A percentile compares a stretch with the other conserved stretches of the same genome.
Evolutionary conservation across 441 rosid species (phyloP).

Genomic region (Pelargonium australe): DNA sequence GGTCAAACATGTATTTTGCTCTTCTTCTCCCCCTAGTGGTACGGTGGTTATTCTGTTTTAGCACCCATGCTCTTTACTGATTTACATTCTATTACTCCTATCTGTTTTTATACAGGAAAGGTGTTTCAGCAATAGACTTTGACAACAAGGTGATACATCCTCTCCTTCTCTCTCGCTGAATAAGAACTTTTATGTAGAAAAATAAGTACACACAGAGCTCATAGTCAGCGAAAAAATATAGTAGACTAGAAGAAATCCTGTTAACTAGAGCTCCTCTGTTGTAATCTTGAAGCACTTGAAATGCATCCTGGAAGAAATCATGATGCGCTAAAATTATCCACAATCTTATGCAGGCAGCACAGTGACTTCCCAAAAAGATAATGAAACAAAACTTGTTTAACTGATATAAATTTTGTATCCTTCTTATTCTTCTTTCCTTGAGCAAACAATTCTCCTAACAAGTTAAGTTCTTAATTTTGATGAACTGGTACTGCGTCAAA

Average conservation of each 20-base stretch:
- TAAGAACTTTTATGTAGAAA: not conserved
- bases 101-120: conserved; percentile 42
- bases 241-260: not conserved
- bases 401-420: too few species aligned
- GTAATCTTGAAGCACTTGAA: not conserved
- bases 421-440: too few species aligned
- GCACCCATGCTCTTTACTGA: not conserved
- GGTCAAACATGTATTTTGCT: not conserved
- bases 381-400: too few species aligned
- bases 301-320: not conserved
- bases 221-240: not conserved
- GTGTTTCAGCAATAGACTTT: conserved; percentile 63
- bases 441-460: too few species aligned
- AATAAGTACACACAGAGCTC: not conserved
- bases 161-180: not conserved
- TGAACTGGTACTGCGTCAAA: too few species aligned
- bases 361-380: not conserved
- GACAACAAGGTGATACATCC: conserved; percentile 53
- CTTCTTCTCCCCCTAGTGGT: not conserved
- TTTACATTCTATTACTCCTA: conserved; percentile 10
- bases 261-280: not conserved
- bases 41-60: not conserved
- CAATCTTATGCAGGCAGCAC: not conserved
- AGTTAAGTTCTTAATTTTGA: too few species aligned
- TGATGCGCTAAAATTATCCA: too few species aligned